Evolutionary conservation across 352 stramenopile genomes (phyloP), one percentile per base, ranked within the genome.

Genomic region (Pelagophyceae sp.): DNA sequence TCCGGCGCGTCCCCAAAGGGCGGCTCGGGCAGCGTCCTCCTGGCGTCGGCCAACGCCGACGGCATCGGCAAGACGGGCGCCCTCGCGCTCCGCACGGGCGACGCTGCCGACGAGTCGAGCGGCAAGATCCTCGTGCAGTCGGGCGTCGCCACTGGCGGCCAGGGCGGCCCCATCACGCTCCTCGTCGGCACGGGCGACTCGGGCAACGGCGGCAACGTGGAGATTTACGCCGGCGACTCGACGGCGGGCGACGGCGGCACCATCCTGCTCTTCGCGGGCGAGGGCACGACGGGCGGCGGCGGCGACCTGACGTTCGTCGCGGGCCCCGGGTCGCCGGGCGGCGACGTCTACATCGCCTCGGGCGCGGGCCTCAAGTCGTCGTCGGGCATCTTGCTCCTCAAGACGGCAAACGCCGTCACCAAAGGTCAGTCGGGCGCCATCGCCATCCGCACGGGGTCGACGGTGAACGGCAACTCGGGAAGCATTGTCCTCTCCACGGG

Each of bases 401-500:
- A 25, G 40, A 82, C 84, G 17, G 75, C 80, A 11, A 83, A 87
- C 60, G 82, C 80, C 29, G 82, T 37, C 25, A 60, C 60, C 5
- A 19, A 51, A 27, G 85, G 85, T 32, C 79, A 77, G 1, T 84
- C 75, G n/a, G 85, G 85, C 31, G 50, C 61, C 5, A 77, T 89
- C 51, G 51, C 74, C 11, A 32, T 87, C 25, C 61, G 40, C 6
- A 87, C 83, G n/a, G 84, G 84, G 38, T 83, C 81, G 23, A 82
- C 84, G 31, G 81, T 45, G 45, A 78, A 75, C 33, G 89, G 89
- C 40, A 85, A 89, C 74, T 91, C 89, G 1, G 91, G 91, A n/a
- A 58, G 80, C 25, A 86, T 95, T 61, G 80, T 80, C 1, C 58
- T 96, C 6, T 82, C 72, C 19, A 93, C 89, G 19, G 90, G 90